Base-by-base conservation (phyloP, 176 grass and related monocot species). In the Secale cereale region DNA sequence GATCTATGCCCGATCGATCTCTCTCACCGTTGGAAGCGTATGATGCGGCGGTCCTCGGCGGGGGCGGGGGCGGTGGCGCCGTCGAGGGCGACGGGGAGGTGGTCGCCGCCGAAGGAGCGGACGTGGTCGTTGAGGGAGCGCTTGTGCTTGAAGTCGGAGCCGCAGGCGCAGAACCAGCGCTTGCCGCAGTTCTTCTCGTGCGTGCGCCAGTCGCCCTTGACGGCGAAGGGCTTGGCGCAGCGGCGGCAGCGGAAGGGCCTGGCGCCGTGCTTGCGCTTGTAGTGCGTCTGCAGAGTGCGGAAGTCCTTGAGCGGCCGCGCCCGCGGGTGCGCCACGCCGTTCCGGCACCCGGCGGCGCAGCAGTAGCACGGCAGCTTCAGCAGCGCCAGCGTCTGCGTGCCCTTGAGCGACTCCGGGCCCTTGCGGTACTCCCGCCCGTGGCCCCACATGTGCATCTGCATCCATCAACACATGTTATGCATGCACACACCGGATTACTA, bases 391-490 rank as follows among this genome's bases (percentile, higher is more conserved):
- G 92, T 88, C 74, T 91, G 86, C 43, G 86, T 91, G 2, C 97
- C 97, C 85, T 86, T 97, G 36, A 99, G 97, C 3, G 94, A 99
- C 71, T 97, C 88, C 39, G 94, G 88, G 7, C 97, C 97, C 86
- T 99, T 99, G 10, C 97, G 85, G 86, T 97, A 99, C 86, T 99
- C 94, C 20, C 92, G 86, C 0, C 97, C 97, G 67, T 99, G 97
- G 36, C 97, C 97, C 97, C 97, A 99, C 97, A 99, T 99, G 30
- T 99, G 97, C 97, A 99, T 99, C 97, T 99, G 85, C 85, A 29
- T n/a, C 23, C 65, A 69, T 74, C 41, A 74, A 10, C 70, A 29
- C 70, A 72, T n/a, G 28, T 28, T n/a, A 59, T 75, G 61, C 69
- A 82, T 39, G 61, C 74, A 48, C 4, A 25, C 1, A 7, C 12